phyloP scores from a whole-genome alignment of 495 filamentous ascomycete genomes.

The Aspergillus bertholletiae region DNA sequence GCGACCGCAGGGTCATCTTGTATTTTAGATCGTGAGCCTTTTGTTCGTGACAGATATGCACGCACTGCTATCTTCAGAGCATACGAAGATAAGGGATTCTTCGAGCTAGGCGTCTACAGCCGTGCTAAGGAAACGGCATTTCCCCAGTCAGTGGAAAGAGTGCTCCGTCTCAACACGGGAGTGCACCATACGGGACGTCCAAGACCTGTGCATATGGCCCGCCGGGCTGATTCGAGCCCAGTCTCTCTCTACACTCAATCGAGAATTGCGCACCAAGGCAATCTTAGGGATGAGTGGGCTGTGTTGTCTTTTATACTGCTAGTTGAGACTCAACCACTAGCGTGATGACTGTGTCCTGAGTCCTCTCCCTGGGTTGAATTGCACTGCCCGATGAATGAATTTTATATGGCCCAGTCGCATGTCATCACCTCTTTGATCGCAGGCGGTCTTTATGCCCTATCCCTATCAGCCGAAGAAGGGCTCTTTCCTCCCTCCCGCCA shows the following conservation, averaged over 20 bases:
- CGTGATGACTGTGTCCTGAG: no score
- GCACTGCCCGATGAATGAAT: no score
- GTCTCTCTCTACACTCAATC: no score
- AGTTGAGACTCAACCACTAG: not conserved
- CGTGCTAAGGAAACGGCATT: slow-evolving; percentile 11
- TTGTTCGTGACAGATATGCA: not conserved
- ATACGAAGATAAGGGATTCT: slow-evolving; percentile 23
- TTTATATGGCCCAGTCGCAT: slow-evolving; percentile 1
- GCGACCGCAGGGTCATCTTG: not conserved
- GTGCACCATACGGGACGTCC: slow-evolving; percentile 6
- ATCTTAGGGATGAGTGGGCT: no score
- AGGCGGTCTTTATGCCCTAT: no score
- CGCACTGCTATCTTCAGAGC: not conserved
- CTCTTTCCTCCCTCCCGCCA: not conserved
- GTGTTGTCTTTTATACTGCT: no score
- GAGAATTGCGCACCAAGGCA: no score
- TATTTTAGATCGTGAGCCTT: not conserved
- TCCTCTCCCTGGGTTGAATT: no score
- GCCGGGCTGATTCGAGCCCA: not conserved
- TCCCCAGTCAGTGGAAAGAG: slow-evolving; percentile 14
- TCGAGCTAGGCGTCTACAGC: slow-evolving; percentile 17
- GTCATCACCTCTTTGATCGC: slow-evolving; percentile 7
- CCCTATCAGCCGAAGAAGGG: no score
- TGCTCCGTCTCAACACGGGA: slow-evolving; percentile 16
- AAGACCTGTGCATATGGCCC: not conserved